A percentile compares a stretch with the other conserved stretches of the same genome.
Conservation (phyloP, 257 asterid genomes). For the Solanum chiquidenum region DNA sequence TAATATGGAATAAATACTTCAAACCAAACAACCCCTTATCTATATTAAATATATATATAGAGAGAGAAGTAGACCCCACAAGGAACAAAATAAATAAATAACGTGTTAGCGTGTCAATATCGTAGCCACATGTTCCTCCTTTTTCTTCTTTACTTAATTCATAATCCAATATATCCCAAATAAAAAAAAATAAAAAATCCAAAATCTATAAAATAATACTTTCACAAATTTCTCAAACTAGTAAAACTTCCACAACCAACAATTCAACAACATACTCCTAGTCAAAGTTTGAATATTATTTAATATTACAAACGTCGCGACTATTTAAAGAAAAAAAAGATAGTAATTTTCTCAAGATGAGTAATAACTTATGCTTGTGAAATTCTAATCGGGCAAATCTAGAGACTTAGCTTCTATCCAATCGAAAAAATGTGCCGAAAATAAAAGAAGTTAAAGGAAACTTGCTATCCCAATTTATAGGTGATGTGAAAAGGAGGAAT, state of each 20-base stretch:
- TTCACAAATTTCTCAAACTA: neutral
- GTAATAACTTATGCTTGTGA: neutral
- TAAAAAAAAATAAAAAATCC: neutral
- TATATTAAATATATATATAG: too few relatives aligned
- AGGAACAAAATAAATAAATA: neutral
- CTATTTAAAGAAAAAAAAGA: neutral
- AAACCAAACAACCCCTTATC: too few relatives aligned
- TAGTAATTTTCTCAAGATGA: too few relatives aligned
- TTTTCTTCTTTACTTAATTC: neutral
- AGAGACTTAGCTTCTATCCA: too few relatives aligned
- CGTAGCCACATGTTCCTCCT: neutral
- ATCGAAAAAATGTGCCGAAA: too few relatives aligned
- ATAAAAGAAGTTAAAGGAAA: neutral
- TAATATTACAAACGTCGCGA: neutral
- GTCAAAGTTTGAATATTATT: neutral
- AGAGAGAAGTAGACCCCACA: neutral
- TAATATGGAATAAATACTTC: too few relatives aligned
- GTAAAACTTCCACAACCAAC: neutral
- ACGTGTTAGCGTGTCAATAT: neutral
- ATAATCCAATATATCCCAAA: neutral
- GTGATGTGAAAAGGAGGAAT: slow-evolving; percentile 17
- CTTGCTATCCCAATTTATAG: slow-evolving; percentile 11
- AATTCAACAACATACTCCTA: neutral
- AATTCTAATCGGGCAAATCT: too few relatives aligned
- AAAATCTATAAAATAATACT: neutral